These are phyloP conservation scores for Orbilia quercus DNA, from an alignment of 2,329 filamentous ascomycete species.

Conservation along the genomic window DNA sequence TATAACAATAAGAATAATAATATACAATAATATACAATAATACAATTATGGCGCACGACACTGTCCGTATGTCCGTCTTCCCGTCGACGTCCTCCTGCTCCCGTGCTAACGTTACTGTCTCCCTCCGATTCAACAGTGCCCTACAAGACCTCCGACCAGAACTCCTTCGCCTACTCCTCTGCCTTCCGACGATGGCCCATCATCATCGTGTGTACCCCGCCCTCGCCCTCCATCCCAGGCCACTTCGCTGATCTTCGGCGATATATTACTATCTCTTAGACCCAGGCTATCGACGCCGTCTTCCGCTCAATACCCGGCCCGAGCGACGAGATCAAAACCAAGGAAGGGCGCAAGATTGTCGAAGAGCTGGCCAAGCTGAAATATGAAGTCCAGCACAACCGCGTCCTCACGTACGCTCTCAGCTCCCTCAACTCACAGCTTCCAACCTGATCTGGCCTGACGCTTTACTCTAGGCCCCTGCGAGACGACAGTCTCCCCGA, in stretches of 20 bases:
- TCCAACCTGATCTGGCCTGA: background rate
- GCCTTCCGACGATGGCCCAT: conserved; percentile 91
- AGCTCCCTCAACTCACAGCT: background rate
- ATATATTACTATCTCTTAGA: conserved; percentile 68
- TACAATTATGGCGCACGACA: conserved; percentile 8
- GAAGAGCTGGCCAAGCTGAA: conserved; percentile 83
- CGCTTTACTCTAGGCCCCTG: conserved; percentile 52
- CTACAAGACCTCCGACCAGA: conserved; percentile 81
- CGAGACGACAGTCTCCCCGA: conserved; percentile 80
- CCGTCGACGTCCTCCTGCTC: background rate
- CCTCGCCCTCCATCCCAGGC: conserved; percentile 1
- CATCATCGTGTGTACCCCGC: conserved; percentile 75
- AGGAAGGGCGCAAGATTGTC: conserved; percentile 88
- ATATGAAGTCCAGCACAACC: conserved; percentile 93
- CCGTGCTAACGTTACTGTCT: conserved; percentile 39
- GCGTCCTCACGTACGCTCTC: conserved; percentile 76
- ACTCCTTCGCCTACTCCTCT: conserved; percentile 86
- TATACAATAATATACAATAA: background rate
- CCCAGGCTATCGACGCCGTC: conserved; percentile 92
- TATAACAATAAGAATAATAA: no score
- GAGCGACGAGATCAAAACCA: conserved; percentile 72
- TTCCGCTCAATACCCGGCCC: conserved; percentile 75
- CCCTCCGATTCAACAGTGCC: conserved; percentile 71
- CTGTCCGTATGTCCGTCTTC: conserved; percentile 5
- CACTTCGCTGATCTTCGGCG: background rate